phyloP scores from a whole-genome alignment of 1,139 yeast genomes.

The Debaryomyces fabryi region DNA sequence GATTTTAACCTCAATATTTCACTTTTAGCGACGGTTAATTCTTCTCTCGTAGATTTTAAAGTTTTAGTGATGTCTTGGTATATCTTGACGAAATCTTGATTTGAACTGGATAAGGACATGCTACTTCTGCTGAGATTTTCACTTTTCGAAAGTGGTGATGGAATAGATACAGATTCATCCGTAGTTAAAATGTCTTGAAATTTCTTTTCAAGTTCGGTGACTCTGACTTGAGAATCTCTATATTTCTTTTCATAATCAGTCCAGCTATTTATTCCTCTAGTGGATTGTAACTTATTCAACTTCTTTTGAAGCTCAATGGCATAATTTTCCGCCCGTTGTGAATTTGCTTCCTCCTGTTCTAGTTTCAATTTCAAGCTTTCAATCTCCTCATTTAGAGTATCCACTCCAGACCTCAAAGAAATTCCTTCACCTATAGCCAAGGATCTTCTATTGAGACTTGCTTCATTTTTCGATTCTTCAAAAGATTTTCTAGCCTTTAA shows the following conservation, averaged over 20 bases:
- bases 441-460: constrained; percentile 26
- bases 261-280: constrained; percentile 39
- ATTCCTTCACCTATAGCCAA: constrained; percentile 39
- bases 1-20: constrained; percentile 57
- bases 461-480: constrained; percentile 18
- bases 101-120: constrained; percentile 31
- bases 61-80: constrained; percentile 60
- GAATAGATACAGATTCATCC: constrained; percentile 19
- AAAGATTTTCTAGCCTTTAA: constrained; percentile 48
- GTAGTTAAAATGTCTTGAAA: constrained; percentile 27
- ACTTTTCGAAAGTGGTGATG: constrained; percentile 29
- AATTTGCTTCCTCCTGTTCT: constrained; percentile 46
- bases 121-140: constrained; percentile 44
- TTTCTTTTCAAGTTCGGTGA: constrained; percentile 37
- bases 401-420: constrained; percentile 22
- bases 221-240: constrained; percentile 39
- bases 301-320: constrained; percentile 52
- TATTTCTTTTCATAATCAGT: constrained; percentile 43
- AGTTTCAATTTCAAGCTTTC: constrained; percentile 38
- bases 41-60: constrained; percentile 52
- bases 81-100: constrained; percentile 52
- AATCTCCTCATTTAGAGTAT: constrained; percentile 34
- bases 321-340: constrained; percentile 49
- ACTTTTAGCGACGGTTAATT: constrained; percentile 51
- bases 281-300: constrained; percentile 45